phyloP scores from a whole-genome alignment of 306 rosid genomes.

The Lablab purpureus region DNA sequence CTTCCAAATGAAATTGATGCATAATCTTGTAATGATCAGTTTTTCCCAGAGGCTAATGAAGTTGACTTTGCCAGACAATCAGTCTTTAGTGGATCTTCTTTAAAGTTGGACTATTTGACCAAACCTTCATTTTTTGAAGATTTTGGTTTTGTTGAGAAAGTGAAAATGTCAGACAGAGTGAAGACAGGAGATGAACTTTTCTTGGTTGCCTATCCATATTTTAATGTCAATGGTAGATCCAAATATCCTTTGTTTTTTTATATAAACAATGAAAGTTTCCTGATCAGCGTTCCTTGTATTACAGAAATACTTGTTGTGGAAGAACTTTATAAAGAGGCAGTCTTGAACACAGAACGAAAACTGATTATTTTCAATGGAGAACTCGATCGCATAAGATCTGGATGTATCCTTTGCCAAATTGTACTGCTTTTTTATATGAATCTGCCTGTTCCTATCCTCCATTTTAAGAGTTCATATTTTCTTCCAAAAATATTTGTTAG shows the following conservation, averaged over 20 bases:
- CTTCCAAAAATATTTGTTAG: neutral
- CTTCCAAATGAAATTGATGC: conserved; percentile 45
- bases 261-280: conserved; percentile 25
- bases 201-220: conserved; percentile 91
- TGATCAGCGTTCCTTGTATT: conserved; percentile 45
- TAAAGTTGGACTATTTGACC: conserved; percentile 92
- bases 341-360: conserved; percentile 75
- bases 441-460: neutral
- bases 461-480: neutral
- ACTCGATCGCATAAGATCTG: conserved; percentile 95
- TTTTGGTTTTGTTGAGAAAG: conserved; percentile 89
- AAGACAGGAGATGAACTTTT: conserved; percentile 85
- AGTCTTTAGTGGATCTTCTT: conserved; percentile 77
- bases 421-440: conserved; percentile 4
- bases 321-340: conserved; percentile 94
- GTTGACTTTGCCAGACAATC: conserved; percentile 87
- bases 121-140: conserved; percentile 96
- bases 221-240: conserved; percentile 88
- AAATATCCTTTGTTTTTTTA: conserved; percentile 39
- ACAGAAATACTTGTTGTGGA: conserved; percentile 97
- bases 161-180: conserved; percentile 90
- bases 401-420: conserved; percentile 84
- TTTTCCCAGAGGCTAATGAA: conserved; percentile 97
- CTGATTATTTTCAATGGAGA: conserved; percentile 93
- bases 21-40: conserved; percentile 65